Evolutionary conservation across 495 filamentous ascomycete species (phyloP).

Genomic region (Podospora pseudopauciseta): DNA sequence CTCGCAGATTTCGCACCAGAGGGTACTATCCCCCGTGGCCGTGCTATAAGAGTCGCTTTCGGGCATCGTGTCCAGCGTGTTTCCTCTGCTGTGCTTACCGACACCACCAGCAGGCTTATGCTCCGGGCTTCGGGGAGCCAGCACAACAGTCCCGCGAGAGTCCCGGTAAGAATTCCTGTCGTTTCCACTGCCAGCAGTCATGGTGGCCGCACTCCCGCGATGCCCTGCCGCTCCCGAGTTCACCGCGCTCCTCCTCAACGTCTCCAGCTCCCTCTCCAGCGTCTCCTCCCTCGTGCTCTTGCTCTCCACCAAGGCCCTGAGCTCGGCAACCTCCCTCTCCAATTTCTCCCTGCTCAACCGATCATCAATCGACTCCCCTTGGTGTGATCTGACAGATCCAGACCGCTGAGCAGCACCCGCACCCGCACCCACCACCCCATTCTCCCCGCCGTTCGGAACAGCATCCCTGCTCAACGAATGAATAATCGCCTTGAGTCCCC

Average conservation of each 20-base stretch:
- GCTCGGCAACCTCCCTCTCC: constrained; percentile 73
- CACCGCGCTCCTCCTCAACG: constrained; percentile 45
- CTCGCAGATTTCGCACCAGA: constrained; percentile 98
- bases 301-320: constrained; percentile 63
- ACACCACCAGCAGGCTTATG: constrained; percentile 30
- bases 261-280: constrained; percentile 80
- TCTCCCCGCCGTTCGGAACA: constrained; percentile 42
- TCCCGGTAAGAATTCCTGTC: constrained; percentile 53
- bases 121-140: constrained; percentile 44
- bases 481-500: constrained; percentile 95
- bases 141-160: constrained; percentile 55
- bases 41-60: constrained; percentile 73
- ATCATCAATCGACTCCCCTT: constrained; percentile 55
- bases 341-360: constrained; percentile 58
- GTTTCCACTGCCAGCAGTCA: constrained; percentile 50
- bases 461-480: constrained; percentile 82
- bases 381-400: constrained; percentile 36
- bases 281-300: constrained; percentile 81
- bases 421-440: constrained; percentile 23
- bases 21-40: constrained; percentile 63
- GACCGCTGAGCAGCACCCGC: constrained; percentile 36
- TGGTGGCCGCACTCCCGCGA: constrained; percentile 45
- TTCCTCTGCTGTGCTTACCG: constrained; percentile 41
- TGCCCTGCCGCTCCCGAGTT: constrained; percentile 24
- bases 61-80: constrained; percentile 56